Conservation (phyloP, 2,329 filamentous ascomycete species). For the Xylaria sp. region DNA sequence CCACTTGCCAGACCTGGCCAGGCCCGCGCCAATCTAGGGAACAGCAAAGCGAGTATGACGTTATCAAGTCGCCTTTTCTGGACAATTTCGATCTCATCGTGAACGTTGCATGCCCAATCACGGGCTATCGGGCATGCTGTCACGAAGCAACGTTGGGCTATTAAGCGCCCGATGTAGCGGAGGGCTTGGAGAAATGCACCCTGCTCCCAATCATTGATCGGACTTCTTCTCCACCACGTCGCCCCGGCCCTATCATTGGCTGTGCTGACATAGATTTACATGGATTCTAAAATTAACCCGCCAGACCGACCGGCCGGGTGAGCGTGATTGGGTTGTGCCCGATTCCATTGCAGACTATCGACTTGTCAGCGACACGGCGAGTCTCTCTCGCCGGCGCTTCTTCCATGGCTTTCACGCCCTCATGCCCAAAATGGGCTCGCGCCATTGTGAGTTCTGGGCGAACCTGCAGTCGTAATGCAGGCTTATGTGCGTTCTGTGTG, state of each 20-base stretch:
- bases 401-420: slow-evolving; percentile 42
- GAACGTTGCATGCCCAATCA: slow-evolving; percentile 39
- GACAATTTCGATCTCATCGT: slow-evolving; percentile 27
- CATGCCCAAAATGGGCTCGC: slow-evolving; percentile 44
- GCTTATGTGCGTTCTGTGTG: slow-evolving; percentile 42
- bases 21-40: slow-evolving; percentile 10
- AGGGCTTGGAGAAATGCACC: slow-evolving; percentile 43
- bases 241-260: slow-evolving; percentile 43
- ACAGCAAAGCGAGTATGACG: slow-evolving; percentile 15
- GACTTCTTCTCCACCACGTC: slow-evolving; percentile 37
- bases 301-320: slow-evolving; percentile 26
- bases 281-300: slow-evolving; percentile 49
- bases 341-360: slow-evolving; percentile 33
- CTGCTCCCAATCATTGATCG: slow-evolving; percentile 41
- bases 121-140: slow-evolving; percentile 15
- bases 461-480: slow-evolving; percentile 43
- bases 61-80: slow-evolving; percentile 15
- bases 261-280: slow-evolving; percentile 33
- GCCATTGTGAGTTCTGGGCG: slow-evolving; percentile 41
- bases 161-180: slow-evolving; percentile 47
- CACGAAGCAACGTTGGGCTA: slow-evolving; percentile 38
- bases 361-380: slow-evolving; percentile 39
- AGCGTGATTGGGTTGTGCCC: slow-evolving; percentile 44
- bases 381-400: slow-evolving; percentile 27
- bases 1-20: not conserved